These are phyloP conservation scores for Byssothecium circinans DNA, from an alignment of 2,329 filamentous ascomycete genomes.

Conservation along the genomic window DNA sequence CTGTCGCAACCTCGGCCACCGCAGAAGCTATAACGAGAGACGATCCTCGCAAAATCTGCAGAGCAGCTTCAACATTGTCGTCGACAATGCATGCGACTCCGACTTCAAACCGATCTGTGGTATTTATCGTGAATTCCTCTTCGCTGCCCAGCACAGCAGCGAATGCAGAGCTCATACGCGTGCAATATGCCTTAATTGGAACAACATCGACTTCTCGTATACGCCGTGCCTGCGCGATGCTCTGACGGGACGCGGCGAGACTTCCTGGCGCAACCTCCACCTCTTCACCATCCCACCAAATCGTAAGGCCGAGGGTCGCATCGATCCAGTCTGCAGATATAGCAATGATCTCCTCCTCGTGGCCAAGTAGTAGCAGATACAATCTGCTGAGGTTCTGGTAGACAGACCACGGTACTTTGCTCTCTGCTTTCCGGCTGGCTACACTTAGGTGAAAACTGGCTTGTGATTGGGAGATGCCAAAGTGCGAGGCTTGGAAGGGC, in stretches of 20 bases:
- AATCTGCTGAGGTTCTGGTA: slow-evolving; percentile 82
- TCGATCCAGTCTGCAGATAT: slow-evolving; percentile 90
- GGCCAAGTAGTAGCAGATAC: slow-evolving; percentile 79
- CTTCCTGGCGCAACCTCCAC: slow-evolving; percentile 48
- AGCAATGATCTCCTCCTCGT: slow-evolving; percentile 72
- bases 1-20: slow-evolving; percentile 79
- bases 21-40: slow-evolving; percentile 78
- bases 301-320: slow-evolving; percentile 77
- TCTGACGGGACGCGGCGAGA: slow-evolving; percentile 49
- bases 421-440: slow-evolving; percentile 73
- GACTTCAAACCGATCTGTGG: slow-evolving; percentile 74
- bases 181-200: slow-evolving; percentile 69
- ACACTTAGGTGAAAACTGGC: slow-evolving; percentile 65
- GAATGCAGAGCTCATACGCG: slow-evolving; percentile 72
- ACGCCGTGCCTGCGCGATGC: slow-evolving; percentile 43
- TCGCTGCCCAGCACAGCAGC: slow-evolving; percentile 66
- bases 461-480: slow-evolving; percentile 47
- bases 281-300: slow-evolving; percentile 87
- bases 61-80: slow-evolving; percentile 73
- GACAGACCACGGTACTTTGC: slow-evolving; percentile 84
- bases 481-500: slow-evolving; percentile 48
- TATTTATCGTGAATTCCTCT: slow-evolving; percentile 70
- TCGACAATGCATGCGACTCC: slow-evolving; percentile 81
- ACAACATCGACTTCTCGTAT: slow-evolving; percentile 54
- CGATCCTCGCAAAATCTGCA: slow-evolving; percentile 75